Evolutionary conservation across 163 green algal species (phyloP), one percentile per base, ranked within the genome.

Genomic region (Coccomyxa subellipsoidea): DNA sequence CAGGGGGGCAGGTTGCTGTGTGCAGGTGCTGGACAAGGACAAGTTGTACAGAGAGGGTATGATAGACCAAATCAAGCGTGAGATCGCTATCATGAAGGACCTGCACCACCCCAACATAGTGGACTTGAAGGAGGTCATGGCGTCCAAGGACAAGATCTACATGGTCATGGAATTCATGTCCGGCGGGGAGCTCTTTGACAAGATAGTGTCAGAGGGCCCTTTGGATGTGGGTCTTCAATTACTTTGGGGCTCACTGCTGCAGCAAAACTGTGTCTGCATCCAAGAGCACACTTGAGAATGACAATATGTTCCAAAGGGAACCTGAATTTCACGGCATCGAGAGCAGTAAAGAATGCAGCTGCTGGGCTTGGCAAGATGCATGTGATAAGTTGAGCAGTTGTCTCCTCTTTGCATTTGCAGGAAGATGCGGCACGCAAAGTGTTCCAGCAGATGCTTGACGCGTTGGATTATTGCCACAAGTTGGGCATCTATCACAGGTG

Each of bases 111-210:
- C 85, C 15, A 85, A 92, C 78, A 85, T 93, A 7, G 86, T 93
- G 39, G 88, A 92, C 59, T 78, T 93, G 35, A 84, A 89, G 35
- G 85, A 92, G 72, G 89, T 93, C n/a, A 86, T 93, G 87, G 86
- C 84, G 27, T 88, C 83, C 36, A 84, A 83, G 38, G 86, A 92
- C 66, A 90, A 91, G 70, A 87, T 94, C 69, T 94, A 90, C 38
- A 86, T 94, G 81, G 91, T 94, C 69, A 88, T 94, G 90, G 90
- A 94, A 73, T 85, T 94, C 15, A 84, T 93, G 15, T 82, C 86
- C 6, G 91, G 91, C 3, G 90, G 88, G 1, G 90, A 94, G 53
- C 83, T 94, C 18, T 93, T 93, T 84, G 90, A 93, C 72, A 85
- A 87, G 27, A 84, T 94, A 0, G 84, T 88, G 32, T 79, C 82